Base-by-base conservation (phyloP, 2,329 filamentous ascomycete species). In the Penicillium hesseltinei region DNA sequence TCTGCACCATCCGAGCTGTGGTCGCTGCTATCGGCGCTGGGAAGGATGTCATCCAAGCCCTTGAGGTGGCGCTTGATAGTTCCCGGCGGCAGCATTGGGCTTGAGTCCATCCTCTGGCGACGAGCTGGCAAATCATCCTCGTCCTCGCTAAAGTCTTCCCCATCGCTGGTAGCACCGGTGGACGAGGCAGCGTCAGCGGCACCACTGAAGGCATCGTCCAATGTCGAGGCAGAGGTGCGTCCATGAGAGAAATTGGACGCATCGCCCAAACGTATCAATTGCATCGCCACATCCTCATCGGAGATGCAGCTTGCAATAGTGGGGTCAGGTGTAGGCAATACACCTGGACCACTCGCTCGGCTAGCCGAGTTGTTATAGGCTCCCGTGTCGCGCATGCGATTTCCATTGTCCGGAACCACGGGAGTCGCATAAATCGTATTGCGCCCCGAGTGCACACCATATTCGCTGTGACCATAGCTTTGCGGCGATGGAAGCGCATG, bases 231-330 rank as follows among this genome's bases (percentile, higher is more conserved):
- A 9, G 93, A 97, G 3, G 91, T 96, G 65, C 93, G 89, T 54
- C 92, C 92, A 69, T 96, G 91, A 2, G 92, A 96, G 69, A 95
- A 89, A 72, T 96, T 96, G 56, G 92, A 94, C 66, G 92, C 91
- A 72, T 97, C 92, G 45, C 94, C 92, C 54, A 99, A 84, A 66
- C 93, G 89, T 88, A 99, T 97, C 69, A 99, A 82, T 77, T 97
- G 94, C 71, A 97, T 88, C 56, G 94, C 94, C 61, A 97, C 94
- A 76, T 99, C 94, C 75, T 99, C 94, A 72, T 99, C 94, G 15
- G 93, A 97, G 75, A 99, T 93, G 74, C 91, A 95, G 77, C 93
- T 97, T 54, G 91, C 91, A 66, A 97, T 90, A 13, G 94, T 99
- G n/a, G 93, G 93, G 68, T 97, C 94, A 27, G 94, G 94, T 2